Base-by-base conservation (phyloP, 2,329 filamentous ascomycete species). In the Fusarium sp. region DNA sequence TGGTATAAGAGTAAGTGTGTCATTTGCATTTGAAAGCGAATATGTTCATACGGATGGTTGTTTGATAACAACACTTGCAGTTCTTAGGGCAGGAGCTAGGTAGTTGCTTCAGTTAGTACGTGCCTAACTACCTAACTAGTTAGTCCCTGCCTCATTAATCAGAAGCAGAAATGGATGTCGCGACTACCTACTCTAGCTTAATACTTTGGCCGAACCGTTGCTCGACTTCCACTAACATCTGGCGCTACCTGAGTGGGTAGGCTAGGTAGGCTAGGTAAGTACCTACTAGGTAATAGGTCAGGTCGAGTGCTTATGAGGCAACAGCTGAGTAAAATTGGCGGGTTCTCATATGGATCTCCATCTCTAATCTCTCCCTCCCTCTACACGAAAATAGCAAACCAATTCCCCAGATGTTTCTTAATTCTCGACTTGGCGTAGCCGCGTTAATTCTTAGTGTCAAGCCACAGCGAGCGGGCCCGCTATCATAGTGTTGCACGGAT, bases 401-500 rank as follows among this genome's bases (percentile, higher is more conserved):
- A 49, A 26, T 62, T 66, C 65, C 65, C 61, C 65, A 54, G 60
- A 66, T 61, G 51, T 55, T 68, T 54, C 30, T 48, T 44, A 24
- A n/a, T 37, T 69, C 51, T 49, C 33, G 51, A 48, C 35, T 37
- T 63, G 52, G 59, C 33, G 61, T 37, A 62, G 37, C 48, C 39
- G 56, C 61, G 56, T 62, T 52, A 67, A 49, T 63, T 32, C 24
- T 30, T 63, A 59, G 56, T 30, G 49, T 44, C 43, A 17, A 59
- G 48, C 61, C 41, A 56, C 41, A 55, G 44, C 39, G 60, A 48
- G 40, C 41, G 41, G 53, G 46, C 37, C 14, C 28, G 45, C 20
- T 47, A 37, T n/a, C 26, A 30, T 54, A 26, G 58, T 63, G 52
- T 41, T 39, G 67, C 66, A 70, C 67, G 41, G 67, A 70, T 69